Evolutionary conservation across 108 stramenopile genomes (phyloP), one percentile per base, ranked within the genome.

Genomic region (Aurantiochytrium sp.): DNA sequence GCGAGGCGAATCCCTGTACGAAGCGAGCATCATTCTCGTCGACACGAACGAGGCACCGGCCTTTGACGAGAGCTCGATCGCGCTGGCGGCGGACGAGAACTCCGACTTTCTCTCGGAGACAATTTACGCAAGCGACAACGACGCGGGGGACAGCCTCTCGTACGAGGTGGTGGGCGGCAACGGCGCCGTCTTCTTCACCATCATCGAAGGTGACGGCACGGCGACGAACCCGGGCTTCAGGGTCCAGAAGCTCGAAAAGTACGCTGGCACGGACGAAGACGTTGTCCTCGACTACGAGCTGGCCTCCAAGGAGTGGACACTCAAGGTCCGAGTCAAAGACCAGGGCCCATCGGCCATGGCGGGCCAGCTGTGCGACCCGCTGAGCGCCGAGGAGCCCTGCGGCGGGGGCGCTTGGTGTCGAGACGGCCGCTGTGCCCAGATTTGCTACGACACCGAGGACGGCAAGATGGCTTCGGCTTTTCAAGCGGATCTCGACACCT

Each of bases 301-400:
- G 39, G 6, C 42, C 17, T 81, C 73, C n/a, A 81, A 81, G 32
- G 73, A 81, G 32, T 81, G 73, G 73, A 81, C 73, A 12, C 73
- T 81, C 39, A 48, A 48, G 39, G 30, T 81, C 73, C 12, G 32
- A 24, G 73, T 48, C 30, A 30, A 41, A 42, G 73, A 81, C 45
- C 24, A 81, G 39, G 73, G 73, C 1, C 73, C 73, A 12, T 81
- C 73, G 6, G 73, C 73, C 45, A 41, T n/a, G 30, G 32, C 30
- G n/a, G 73, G 73, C 21, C 21, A 34, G 19, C 19, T 65, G 8
- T 65, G 59, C 73, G 45, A 81, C 45, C 12, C 45, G 59, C 34
- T 65, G 0, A 81, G 73, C 30, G 24, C 73, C 21, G 30, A 30
- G n/a, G 24, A 12, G 1, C 30, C 73, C 6, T 81, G 73, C 24